These are phyloP conservation scores for Linnemannia zychae DNA, from an alignment of 192 early-diverging fungal genomes.

Conservation along the genomic window DNA sequence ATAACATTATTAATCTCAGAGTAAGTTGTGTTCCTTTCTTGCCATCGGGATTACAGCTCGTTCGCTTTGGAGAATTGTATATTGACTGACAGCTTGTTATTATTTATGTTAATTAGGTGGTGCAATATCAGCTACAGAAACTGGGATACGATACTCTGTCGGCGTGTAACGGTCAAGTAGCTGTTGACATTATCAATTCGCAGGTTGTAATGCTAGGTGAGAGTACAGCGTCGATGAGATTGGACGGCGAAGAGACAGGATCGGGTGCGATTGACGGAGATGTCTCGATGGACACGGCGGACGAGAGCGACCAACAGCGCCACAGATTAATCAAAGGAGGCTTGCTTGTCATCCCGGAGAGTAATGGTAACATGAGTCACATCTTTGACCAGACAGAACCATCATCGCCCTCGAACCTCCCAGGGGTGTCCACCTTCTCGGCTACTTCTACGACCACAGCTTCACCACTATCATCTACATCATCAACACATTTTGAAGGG, in stretches of 20 bases:
- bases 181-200: slow-evolving; percentile 60
- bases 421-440: background rate
- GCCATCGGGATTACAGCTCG: background rate
- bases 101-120: slow-evolving; percentile 49
- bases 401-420: background rate
- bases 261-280: background rate
- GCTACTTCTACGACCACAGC: background rate
- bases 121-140: slow-evolving; percentile 67
- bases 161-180: slow-evolving; percentile 70
- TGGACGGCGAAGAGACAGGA: background rate
- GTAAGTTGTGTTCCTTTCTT: slow-evolving; percentile 10
- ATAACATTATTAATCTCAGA: slow-evolving; percentile 71
- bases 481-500: background rate
- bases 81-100: background rate
- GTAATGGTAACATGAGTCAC: slow-evolving; percentile 33
- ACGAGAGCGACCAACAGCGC: background rate
- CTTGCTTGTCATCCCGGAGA: slow-evolving; percentile 12
- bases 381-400: slow-evolving; percentile 24
- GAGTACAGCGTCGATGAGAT: background rate
- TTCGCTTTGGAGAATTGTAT: no score
- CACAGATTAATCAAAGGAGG: slow-evolving; percentile 11
- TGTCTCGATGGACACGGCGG: background rate
- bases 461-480: slow-evolving; percentile 3
- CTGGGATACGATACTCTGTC: slow-evolving; percentile 62
- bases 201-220: slow-evolving; percentile 24